Percentiles rank a stretch among this genome's conserved stretches.
Conservation (phyloP, 192 early-diverging fungal species). For the Linnemannia elongata region DNA sequence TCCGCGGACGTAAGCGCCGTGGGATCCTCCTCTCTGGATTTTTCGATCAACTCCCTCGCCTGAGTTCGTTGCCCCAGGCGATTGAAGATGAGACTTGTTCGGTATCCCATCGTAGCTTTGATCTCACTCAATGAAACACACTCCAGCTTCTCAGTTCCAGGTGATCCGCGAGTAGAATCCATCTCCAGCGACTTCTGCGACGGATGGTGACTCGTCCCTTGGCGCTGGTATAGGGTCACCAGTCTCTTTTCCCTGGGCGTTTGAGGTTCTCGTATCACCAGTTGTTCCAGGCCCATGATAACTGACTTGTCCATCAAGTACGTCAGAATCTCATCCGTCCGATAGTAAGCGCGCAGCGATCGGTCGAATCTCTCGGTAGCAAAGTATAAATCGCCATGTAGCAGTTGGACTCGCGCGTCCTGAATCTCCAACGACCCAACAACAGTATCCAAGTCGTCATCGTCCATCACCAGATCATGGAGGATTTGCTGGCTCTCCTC, state of each 20-base stretch:
- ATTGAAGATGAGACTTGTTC: slow-evolving; percentile 28
- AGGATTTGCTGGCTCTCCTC: slow-evolving; percentile 60
- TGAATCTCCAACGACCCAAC: slow-evolving; percentile 34
- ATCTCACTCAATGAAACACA: slow-evolving; percentile 38
- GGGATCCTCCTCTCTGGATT: slow-evolving; percentile 28
- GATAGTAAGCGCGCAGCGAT: slow-evolving; percentile 64
- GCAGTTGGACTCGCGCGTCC: slow-evolving; percentile 55
- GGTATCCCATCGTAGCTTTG: slow-evolving; percentile 42
- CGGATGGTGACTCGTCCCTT: neutral
- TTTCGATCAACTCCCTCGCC: slow-evolving; percentile 27
- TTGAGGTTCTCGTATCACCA: slow-evolving; percentile 59
- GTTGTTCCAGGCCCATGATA: slow-evolving; percentile 66
- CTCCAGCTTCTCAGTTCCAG: slow-evolving; percentile 34
- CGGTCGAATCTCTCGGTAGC: slow-evolving; percentile 53
- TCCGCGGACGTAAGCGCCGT: slow-evolving; percentile 17
- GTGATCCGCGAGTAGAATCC: neutral
- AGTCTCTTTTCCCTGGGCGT: slow-evolving; percentile 66
- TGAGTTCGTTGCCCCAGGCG: slow-evolving; percentile 10
- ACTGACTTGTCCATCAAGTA: slow-evolving; percentile 66
- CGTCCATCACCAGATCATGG: slow-evolving; percentile 46
- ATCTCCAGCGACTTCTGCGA: neutral
- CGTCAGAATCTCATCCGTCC: slow-evolving; percentile 62
- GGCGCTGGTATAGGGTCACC: neutral
- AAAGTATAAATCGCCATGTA: slow-evolving; percentile 65
- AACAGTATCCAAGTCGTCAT: slow-evolving; percentile 4